Conservation (phyloP, 2,329 filamentous ascomycete genomes). For the Paecilomyces formosus region DNA sequence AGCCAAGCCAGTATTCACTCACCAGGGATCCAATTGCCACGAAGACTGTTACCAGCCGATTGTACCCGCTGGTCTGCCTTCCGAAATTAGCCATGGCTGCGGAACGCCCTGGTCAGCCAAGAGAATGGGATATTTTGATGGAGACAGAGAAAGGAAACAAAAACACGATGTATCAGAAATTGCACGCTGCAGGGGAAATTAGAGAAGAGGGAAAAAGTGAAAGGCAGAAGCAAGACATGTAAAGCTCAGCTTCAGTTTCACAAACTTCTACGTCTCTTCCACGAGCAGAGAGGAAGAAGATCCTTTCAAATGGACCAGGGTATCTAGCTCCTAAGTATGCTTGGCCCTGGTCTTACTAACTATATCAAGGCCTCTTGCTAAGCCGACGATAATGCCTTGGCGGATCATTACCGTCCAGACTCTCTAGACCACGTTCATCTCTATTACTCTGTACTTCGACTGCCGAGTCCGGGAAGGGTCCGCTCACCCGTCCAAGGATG, state of each 20-base stretch:
- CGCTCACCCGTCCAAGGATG: neutral
- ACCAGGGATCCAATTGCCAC: constrained; percentile 35
- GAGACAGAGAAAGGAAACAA: neutral
- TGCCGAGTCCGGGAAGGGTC: neutral
- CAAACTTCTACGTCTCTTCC: neutral
- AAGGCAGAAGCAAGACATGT: neutral
- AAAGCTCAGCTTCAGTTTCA: neutral
- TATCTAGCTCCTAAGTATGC: neutral
- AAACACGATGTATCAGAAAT: constrained; percentile 2
- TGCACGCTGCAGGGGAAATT: neutral
- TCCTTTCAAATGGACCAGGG: neutral
- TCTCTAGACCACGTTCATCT: neutral
- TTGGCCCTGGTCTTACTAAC: neutral
- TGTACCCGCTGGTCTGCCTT: constrained; percentile 31
- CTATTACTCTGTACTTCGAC: neutral
- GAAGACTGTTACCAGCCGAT: constrained; percentile 30
- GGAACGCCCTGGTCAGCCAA: neutral
- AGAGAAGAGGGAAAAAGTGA: constrained; percentile 2
- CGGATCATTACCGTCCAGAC: neutral
- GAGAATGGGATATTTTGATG: neutral
- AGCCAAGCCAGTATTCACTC: constrained; percentile 6
- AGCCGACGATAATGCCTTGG: neutral
- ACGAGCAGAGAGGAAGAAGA: neutral
- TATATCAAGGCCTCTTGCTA: neutral
- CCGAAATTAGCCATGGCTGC: constrained; percentile 21